Evolutionary conservation across 2,329 filamentous ascomycete genomes (phyloP), one percentile per base, ranked within the genome.

Genomic region (Biscogniauxia marginata): DNA sequence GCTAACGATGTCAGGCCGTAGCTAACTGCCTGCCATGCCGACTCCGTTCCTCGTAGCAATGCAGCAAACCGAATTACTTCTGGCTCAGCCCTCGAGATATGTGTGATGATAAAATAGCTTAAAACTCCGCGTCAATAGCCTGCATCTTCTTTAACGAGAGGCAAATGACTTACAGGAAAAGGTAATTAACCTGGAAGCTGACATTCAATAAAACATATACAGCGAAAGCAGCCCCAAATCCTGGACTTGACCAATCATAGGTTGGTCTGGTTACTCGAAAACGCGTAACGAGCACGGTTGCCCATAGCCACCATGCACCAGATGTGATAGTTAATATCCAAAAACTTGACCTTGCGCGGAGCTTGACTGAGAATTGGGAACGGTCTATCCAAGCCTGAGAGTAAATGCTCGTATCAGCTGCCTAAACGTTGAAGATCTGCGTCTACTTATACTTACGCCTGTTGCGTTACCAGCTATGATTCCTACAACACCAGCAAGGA

Each of bases 241-340:
- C 86, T 0, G 74, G 59, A 59, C 80, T 79, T 0, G 68, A 65
- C 89, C 88, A 91, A 69, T 91, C 89, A 62, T 84, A 87, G 0
- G 78, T 81, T 0, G 87, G 87, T 18, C 76, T 73, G 0, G 80
- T 82, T 9, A 73, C 70, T 16, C 77, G 76, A 68, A 84, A 91
- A 24, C 82, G 75, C 0, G 86, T 85, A 0, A 85, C 85, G 2
- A 88, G 71, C 2, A 91, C 72, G 0, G 87, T 88, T 0, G 81
- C 83, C 88, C 88, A 91, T 3, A 84, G 76, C 88, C 88, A 91
- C 82, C 86, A 90, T 0, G 76, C 86, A 0, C 87, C 87, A 63
- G 89, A 86, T 0, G 88, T 68, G 0, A 78, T 73, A 16, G 80
- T 74, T 46, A 87, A 79, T 3, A 74, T 55, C 58, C 73, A 75